Evolutionary conservation across 768 basidiomycete genomes (phyloP).

Genomic region (Imleria badia): DNA sequence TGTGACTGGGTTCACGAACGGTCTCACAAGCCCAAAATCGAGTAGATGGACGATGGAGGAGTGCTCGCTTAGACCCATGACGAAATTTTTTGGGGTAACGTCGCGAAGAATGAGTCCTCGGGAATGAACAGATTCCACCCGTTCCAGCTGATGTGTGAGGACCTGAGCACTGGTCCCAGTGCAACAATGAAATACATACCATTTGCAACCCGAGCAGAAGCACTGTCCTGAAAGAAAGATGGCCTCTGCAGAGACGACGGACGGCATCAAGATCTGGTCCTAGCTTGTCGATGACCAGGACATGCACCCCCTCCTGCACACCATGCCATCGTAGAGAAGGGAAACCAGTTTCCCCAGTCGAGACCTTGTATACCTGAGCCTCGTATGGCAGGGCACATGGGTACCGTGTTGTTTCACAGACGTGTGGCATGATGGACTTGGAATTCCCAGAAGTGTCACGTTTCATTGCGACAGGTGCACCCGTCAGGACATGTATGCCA

Average conservation of each 20-base stretch:
- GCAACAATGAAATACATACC: neutral
- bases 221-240: neutral
- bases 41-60: neutral
- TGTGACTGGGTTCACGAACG: neutral
- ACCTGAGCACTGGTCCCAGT: neutral
- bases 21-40: neutral
- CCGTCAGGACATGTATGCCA: neutral
- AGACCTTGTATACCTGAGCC: neutral
- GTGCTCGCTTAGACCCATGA: neutral
- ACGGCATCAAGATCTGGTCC: neutral
- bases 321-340: neutral
- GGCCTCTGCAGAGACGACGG: neutral
- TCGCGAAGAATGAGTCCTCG: neutral
- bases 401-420: neutral
- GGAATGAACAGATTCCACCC: neutral
- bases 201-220: neutral
- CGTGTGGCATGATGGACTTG: neutral
- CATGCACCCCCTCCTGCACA: neutral
- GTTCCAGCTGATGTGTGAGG: neutral
- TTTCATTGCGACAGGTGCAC: neutral
- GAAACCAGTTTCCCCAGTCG: neutral
- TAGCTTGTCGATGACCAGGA: neutral
- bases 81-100: neutral
- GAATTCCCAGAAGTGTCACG: neutral
- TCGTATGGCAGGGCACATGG: neutral